Percentiles rank a stretch among this genome's conserved stretches.
Conservation (phyloP, 2,329 filamentous ascomycete species). For the Emericellopsis cladophorae region DNA sequence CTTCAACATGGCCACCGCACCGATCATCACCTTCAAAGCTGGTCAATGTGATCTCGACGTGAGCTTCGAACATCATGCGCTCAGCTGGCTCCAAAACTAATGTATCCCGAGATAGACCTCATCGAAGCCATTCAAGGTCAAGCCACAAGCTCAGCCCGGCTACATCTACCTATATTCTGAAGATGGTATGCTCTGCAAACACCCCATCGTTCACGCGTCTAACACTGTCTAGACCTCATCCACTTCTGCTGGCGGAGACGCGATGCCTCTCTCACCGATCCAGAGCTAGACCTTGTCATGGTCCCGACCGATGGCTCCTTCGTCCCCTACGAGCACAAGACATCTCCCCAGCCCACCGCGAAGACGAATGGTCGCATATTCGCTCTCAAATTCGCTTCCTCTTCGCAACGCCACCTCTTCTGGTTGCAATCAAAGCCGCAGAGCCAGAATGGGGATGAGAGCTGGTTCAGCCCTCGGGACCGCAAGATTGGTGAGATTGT, state of each 20-base stretch:
- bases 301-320: slow-evolving; percentile 84
- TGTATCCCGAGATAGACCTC: slow-evolving; percentile 20
- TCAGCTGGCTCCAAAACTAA: background rate
- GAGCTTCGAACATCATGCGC: slow-evolving; percentile 17
- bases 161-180: slow-evolving; percentile 89
- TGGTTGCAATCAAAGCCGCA: slow-evolving; percentile 93
- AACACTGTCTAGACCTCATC: slow-evolving; percentile 18
- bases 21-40: slow-evolving; percentile 93
- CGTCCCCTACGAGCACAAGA: slow-evolving; percentile 58
- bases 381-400: slow-evolving; percentile 85
- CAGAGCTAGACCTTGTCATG: slow-evolving; percentile 86
- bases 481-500: slow-evolving; percentile 81
- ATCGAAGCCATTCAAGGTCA: slow-evolving; percentile 56
- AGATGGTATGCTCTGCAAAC: slow-evolving; percentile 48
- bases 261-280: slow-evolving; percentile 48
- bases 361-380: slow-evolving; percentile 84
- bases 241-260: slow-evolving; percentile 97
- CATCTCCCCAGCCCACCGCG: slow-evolving; percentile 40
- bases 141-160: slow-evolving; percentile 58
- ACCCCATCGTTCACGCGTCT: too few relatives aligned
- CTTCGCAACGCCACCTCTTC: slow-evolving; percentile 83
- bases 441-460: slow-evolving; percentile 51
- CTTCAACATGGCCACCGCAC: slow-evolving; percentile 60
- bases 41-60: slow-evolving; percentile 80
- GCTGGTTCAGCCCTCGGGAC: slow-evolving; percentile 76